A percentile compares a stretch with the other conserved stretches of the same genome.
Evolutionary conservation across 352 stramenopile species (phyloP).

Genomic region (Aphanomyces stellatus): DNA sequence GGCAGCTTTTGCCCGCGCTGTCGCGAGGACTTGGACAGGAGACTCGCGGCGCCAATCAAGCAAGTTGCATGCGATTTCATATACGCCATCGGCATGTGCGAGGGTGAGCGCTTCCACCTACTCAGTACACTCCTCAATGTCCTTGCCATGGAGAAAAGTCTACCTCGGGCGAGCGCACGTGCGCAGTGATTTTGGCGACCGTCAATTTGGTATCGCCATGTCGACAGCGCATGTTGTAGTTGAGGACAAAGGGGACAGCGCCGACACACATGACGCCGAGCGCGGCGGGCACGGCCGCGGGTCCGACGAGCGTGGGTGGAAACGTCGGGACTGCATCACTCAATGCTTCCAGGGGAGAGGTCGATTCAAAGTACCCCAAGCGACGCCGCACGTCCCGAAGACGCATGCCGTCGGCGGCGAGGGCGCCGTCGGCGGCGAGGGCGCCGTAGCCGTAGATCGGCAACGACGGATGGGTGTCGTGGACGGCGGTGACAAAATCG

Average conservation of each 20-base stretch:
- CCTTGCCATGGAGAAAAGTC: neutral
- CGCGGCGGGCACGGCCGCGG: neutral
- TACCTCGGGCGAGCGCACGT: neutral
- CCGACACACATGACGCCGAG: neutral
- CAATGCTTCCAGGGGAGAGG: neutral
- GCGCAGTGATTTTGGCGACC: neutral
- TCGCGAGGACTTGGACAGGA: neutral
- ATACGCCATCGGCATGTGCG: neutral
- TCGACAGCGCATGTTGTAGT: slow-evolving; percentile 1
- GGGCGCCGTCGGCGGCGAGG: neutral
- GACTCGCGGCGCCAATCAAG: neutral
- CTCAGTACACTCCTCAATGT: neutral
- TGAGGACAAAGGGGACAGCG: neutral
- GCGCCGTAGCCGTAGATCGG: neutral
- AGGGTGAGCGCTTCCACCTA: neutral
- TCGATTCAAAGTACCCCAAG: neutral
- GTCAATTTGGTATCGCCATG: neutral
- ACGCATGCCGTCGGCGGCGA: neutral
- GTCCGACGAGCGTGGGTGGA: neutral
- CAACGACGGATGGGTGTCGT: neutral
- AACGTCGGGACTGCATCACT: neutral
- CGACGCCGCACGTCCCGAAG: neutral
- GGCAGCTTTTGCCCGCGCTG: neutral
- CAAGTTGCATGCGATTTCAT: slow-evolving; percentile 5
- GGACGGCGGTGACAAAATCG: neutral